These are phyloP conservation scores for Xylariaceae sp. DNA, from an alignment of 2,329 filamentous ascomycete species.

Conservation along the genomic window DNA sequence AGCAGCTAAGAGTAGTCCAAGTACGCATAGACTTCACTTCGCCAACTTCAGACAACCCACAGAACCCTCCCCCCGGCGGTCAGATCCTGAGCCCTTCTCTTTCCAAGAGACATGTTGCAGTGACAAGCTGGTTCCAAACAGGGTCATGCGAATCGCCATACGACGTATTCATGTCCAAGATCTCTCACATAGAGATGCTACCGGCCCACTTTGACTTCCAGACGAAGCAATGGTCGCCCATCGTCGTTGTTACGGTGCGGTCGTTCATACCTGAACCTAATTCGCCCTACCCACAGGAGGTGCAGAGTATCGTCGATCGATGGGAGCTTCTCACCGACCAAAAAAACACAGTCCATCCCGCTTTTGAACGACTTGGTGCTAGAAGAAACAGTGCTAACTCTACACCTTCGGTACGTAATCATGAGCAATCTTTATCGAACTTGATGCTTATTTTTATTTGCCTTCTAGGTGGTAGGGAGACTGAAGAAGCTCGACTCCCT, in stretches of 20 bases:
- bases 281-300: slow-evolving; percentile 55
- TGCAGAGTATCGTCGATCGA: slow-evolving; percentile 69
- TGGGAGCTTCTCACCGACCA: slow-evolving; percentile 73
- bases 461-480: slow-evolving; percentile 24
- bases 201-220: slow-evolving; percentile 57
- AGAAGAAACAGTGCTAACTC: slow-evolving; percentile 50
- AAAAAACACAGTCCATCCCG: slow-evolving; percentile 61
- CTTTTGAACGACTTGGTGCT: slow-evolving; percentile 67
- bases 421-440: background rate
- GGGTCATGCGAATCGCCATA: slow-evolving; percentile 39
- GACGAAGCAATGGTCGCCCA: slow-evolving; percentile 49
- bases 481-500: slow-evolving; percentile 64
- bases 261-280: slow-evolving; percentile 51
- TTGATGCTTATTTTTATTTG: slow-evolving; percentile 19
- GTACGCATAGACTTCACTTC: slow-evolving; percentile 70
- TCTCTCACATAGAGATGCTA: slow-evolving; percentile 72
- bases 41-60: slow-evolving; percentile 51
- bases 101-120: slow-evolving; percentile 50
- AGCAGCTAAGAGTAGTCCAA: slow-evolving; percentile 68
- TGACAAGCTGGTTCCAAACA: slow-evolving; percentile 51
- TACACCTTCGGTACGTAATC: slow-evolving; percentile 18
- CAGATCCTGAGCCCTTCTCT: slow-evolving; percentile 48
- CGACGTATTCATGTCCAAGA: slow-evolving; percentile 50
- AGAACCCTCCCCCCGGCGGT: slow-evolving; percentile 39
- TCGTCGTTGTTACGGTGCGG: slow-evolving; percentile 68